A percentile compares a stretch with the other conserved stretches of the same genome.
These are phyloP conservation scores for Epichloe typhina DNA, from an alignment of 2,329 filamentous ascomycete genomes.

Conservation along the genomic window DNA sequence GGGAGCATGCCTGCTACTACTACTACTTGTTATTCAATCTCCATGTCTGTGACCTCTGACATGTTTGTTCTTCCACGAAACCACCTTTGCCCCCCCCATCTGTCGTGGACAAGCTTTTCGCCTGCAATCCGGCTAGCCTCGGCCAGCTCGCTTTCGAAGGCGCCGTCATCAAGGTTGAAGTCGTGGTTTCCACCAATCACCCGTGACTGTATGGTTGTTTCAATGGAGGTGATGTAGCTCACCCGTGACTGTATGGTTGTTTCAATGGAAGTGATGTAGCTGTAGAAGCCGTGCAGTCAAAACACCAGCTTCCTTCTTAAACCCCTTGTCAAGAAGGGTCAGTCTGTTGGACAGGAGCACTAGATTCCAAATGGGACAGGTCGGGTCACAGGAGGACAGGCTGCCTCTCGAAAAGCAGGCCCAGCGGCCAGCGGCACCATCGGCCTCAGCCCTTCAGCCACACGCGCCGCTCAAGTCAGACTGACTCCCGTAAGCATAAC, in stretches of 20 bases:
- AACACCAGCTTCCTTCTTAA: too few species aligned
- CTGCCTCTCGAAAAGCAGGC: background rate
- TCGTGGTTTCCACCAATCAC: constrained; percentile 41
- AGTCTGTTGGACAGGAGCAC: background rate
- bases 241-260: too few species aligned
- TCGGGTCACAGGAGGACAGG: background rate
- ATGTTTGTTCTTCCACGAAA: constrained; percentile 28
- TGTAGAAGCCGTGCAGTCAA: too few species aligned
- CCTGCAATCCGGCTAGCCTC: constrained; percentile 6
- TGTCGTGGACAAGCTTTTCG: constrained; percentile 12
- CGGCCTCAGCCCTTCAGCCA: background rate
- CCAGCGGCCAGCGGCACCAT: too few species aligned
- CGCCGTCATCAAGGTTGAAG: constrained; percentile 24
- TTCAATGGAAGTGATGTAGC: too few species aligned
- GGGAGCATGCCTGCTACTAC: too few species aligned
- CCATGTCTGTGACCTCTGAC: constrained; percentile 27
- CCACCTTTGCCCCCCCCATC: constrained; percentile 26
- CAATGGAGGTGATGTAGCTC: too few species aligned
- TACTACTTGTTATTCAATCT: too few species aligned
- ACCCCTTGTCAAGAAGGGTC: too few species aligned
- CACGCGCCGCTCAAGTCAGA: background rate
- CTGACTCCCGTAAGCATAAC: background rate
- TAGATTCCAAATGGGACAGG: too few species aligned
- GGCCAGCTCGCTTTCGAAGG: constrained; percentile 19
- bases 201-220: constrained; percentile 10